Evolutionary conservation across 768 basidiomycete genomes (phyloP), one percentile per base, ranked within the genome.

Genomic region (Russula sp.): DNA sequence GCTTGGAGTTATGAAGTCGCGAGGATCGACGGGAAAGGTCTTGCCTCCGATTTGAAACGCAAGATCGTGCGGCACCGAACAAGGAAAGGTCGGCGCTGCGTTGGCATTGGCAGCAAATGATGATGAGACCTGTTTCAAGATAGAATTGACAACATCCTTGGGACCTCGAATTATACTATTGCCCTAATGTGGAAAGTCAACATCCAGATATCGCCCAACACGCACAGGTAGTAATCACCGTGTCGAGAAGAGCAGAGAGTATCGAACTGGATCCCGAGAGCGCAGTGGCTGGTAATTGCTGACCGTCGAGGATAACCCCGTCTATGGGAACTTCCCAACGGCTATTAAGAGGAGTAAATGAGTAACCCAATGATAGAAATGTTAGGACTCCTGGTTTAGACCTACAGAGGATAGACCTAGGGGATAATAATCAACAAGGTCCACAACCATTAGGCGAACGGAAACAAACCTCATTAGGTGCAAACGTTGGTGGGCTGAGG

Each of bases 141-240:
- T 53, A 9, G 57, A 48, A 38, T 59, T 14, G 43, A 66, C 50
- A 45, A 63, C 43, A 39, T 66, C 65, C 2, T 22, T 11, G 8
- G 88, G 89, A 9, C 88, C 88, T 29, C 89, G 86, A 55, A 91
- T 77, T 45, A 88, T 77, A 9, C 87, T 89, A 74, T 85, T 90
- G 0, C 89, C 89, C 87, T 89, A 36, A 22, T 3, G 41, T 22
- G 10, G 36, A 43, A 25, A 22, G n/a, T 51, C 46, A 50, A 51
- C 20, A n/a, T 57, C 43, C 18, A 20, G 22, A 36, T 16, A 39
- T 22, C 25, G 51, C 16, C 16, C 18, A 20, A 36, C 13, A 10
- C 9, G 34, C 16, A 9, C 25, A 50, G 32, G 41, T 5, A 22
- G 18, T 34, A 39, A 45, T 52, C 54, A 88, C 88, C 0, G 89